phyloP scores from a whole-genome alignment of 1,284 basidiomycete species.

The Cutaneotrichosporon cavernicola region DNA sequence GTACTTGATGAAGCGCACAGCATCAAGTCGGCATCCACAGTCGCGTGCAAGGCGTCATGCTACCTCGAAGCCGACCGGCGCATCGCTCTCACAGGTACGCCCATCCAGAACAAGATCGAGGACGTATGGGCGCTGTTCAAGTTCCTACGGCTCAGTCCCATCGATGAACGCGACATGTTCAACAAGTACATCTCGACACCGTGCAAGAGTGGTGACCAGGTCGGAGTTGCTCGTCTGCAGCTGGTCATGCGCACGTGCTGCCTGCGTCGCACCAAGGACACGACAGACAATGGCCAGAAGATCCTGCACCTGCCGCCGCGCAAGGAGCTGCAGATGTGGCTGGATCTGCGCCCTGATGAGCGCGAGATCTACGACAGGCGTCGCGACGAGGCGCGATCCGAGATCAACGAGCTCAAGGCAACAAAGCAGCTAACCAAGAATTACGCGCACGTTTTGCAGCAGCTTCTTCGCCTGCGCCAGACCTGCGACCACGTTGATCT shows the following conservation, averaged over 20 bases:
- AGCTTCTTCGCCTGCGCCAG: constrained; percentile 89
- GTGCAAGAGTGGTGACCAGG: constrained; percentile 85
- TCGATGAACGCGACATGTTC: constrained; percentile 91
- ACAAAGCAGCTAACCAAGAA: constrained; percentile 87
- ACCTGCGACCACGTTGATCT: constrained; percentile 96
- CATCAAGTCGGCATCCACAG: constrained; percentile 93
- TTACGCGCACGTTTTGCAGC: constrained; percentile 95
- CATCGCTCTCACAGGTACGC: constrained; percentile 92
- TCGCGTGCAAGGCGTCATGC: constrained; percentile 91
- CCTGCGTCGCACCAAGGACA: constrained; percentile 92
- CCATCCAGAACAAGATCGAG: constrained; percentile 97
- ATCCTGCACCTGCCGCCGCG: constrained; percentile 87
- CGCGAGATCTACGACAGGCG: constrained; percentile 88
- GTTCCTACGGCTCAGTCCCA: constrained; percentile 86
- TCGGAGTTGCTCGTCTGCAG: constrained; percentile 90
- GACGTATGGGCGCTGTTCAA: constrained; percentile 96
- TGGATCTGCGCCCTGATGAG: constrained; percentile 81
- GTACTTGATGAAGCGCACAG: constrained; percentile 98
- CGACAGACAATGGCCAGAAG: constrained; percentile 72
- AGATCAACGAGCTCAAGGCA: constrained; percentile 67
- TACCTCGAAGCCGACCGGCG: constrained; percentile 91
- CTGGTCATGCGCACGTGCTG: constrained; percentile 97
- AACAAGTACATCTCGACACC: constrained; percentile 87
- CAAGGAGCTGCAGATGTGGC: constrained; percentile 75
- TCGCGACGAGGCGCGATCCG: constrained; percentile 36